Percentiles rank a stretch among this genome's conserved stretches.
phyloP scores from a whole-genome alignment of 2,329 filamentous ascomycete genomes.

The Neonectria faginata region DNA sequence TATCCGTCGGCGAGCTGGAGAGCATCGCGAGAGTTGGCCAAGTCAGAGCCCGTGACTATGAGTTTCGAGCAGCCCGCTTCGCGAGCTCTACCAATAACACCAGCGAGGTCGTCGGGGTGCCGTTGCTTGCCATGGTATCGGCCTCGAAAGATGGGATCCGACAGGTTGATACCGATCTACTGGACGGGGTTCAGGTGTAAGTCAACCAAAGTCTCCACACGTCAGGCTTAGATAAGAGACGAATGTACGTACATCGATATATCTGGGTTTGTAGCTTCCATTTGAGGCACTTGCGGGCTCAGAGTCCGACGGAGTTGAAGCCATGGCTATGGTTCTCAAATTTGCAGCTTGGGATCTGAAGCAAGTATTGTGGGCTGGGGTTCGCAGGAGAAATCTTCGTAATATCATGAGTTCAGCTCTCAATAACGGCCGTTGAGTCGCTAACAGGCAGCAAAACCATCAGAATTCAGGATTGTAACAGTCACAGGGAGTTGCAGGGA shows the following conservation, averaged over 20 bases:
- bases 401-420: conserved; percentile 38
- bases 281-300: conserved; percentile 31
- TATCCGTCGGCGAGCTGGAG: conserved; percentile 79
- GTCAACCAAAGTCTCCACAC: conserved; percentile 21
- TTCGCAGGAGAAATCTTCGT: conserved; percentile 35
- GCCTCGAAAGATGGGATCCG: conserved; percentile 90
- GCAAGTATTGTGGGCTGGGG: conserved; percentile 4
- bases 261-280: conserved; percentile 60
- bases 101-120: conserved; percentile 79
- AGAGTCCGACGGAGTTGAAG: conserved; percentile 35
- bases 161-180: conserved; percentile 93
- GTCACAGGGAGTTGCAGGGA: conserved; percentile 10
- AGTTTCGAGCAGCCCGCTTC: conserved; percentile 87
- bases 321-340: conserved; percentile 43
- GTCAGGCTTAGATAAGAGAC: conserved; percentile 21
- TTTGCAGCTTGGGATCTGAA: conserved; percentile 18
- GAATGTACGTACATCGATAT: conserved; percentile 67
- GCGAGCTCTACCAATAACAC: conserved; percentile 81
- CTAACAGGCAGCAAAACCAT: conserved; percentile 18
- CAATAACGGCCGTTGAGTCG: conserved; percentile 15
- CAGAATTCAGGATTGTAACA: conserved; percentile 12
- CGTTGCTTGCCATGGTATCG: conserved; percentile 82
- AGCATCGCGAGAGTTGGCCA: conserved; percentile 81
- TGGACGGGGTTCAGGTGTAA: conserved; percentile 37
- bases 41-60: conserved; percentile 92